These are phyloP conservation scores for Hyphodiscus sp. DNA, from an alignment of 2,329 filamentous ascomycete species.

Conservation along the genomic window DNA sequence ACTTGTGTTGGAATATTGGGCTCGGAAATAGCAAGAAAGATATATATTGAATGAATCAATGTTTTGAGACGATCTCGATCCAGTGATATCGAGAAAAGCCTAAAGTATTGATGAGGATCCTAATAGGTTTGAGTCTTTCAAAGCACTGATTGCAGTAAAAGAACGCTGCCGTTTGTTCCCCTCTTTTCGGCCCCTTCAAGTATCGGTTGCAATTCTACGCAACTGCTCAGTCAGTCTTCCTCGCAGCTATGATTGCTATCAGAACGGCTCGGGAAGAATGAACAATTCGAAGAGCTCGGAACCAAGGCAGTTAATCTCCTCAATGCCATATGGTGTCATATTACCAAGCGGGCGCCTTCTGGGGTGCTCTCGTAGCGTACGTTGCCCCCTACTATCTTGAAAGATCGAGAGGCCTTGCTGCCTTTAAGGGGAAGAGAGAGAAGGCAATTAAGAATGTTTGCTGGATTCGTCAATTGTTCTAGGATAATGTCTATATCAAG, in stretches of 20 bases:
- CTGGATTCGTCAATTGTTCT: conserved; percentile 57
- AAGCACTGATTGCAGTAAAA: no score
- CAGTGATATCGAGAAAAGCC: no score
- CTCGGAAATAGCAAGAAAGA: not conserved
- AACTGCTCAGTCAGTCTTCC: no score
- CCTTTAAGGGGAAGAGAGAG: conserved; percentile 56
- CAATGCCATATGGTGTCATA: conserved; percentile 69
- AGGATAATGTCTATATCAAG: conserved; percentile 57
- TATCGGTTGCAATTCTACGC: no score
- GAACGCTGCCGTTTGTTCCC: no score
- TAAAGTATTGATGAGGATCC: no score
- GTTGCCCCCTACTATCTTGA: conserved; percentile 60
- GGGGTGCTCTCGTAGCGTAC: conserved; percentile 67
- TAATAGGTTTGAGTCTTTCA: no score
- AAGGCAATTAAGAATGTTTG: conserved; percentile 51
- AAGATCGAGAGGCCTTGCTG: conserved; percentile 55
- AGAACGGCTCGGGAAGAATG: no score
- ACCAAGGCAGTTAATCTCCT: conserved; percentile 47
- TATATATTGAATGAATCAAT: not conserved
- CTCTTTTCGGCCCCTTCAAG: no score
- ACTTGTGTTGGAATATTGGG: conserved; percentile 28
- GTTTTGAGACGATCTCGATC: not conserved
- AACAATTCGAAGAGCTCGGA: conserved; percentile 49
- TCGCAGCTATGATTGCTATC: no score
- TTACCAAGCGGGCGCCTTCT: conserved; percentile 80